Evolutionary conservation across 2,329 filamentous ascomycete species (phyloP), one percentile per base, ranked within the genome.

Genomic region (Graphilbum ipis-grandicollis): DNA sequence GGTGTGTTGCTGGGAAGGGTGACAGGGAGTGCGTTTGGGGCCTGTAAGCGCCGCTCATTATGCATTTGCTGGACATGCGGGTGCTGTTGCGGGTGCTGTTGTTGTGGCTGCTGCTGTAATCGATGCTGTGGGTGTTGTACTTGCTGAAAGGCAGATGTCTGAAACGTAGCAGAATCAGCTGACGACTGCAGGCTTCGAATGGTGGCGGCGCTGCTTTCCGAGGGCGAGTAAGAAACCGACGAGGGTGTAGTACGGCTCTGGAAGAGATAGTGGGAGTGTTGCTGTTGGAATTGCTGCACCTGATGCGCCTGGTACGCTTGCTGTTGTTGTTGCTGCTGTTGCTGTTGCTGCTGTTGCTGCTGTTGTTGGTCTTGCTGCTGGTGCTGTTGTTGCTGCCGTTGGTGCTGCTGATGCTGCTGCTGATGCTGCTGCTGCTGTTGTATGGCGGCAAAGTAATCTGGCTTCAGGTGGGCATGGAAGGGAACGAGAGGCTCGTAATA

Each of bases 401-500:
- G 46, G 7, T 34, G 38, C 32, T 46, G 44, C 13, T 39, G 35
- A 5, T 38, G 40, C 15, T 41, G 42, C 19, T 41, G 34, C 2
- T 41, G 41, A 19, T 40, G 39, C 22, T 45, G 41, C 17, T 46
- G 48, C 7, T 40, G 39, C 23, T 42, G 40, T 19, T 42, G 38
- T 43, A 34, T 46, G 39, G 36, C 49, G 14, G 48, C 43, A 26
- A 46, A 33, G 32, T 51, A 47, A 14, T 51, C 50, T 34, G 47
- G 46, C n/a, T 46, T 49, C 33, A 49, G 43, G 23, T 52, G 50
- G 15, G 44, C 43, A 21, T 53, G 46, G 37, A 50, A 46, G 25
- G 48, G 42, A 32, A 48, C 49, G 36, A 54, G 50, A 33, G 53
- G 45, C 42, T 62, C 56, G 46, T 58, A 51, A 40, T 56, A 57